These are phyloP conservation scores for Smithsoniella earleae DNA, from an alignment of 163 green algal species.

Conservation along the genomic window DNA sequence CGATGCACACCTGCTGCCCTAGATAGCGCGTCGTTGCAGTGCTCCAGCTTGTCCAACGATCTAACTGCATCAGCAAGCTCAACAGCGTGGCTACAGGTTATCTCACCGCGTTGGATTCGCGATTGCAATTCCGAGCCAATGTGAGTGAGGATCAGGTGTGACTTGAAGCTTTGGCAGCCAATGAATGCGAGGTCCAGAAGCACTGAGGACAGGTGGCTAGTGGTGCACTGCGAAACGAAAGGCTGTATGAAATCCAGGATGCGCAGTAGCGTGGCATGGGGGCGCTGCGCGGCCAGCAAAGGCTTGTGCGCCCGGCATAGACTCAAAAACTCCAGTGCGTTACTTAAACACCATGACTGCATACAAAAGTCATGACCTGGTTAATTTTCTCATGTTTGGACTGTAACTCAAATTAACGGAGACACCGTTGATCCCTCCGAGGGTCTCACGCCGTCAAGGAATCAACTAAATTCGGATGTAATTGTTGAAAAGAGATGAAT, in stretches of 20 bases:
- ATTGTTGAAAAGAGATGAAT: neutral
- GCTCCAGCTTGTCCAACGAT: constrained; percentile 15
- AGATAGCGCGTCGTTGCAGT: constrained; percentile 20
- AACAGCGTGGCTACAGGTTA: neutral
- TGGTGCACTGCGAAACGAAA: constrained; percentile 3
- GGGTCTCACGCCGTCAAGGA: too few relatives aligned
- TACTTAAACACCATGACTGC: neutral
- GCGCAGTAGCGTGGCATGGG: neutral
- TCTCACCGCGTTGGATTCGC: neutral
- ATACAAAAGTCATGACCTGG: neutral
- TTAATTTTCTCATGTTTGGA: neutral
- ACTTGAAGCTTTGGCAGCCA: constrained; percentile 28
- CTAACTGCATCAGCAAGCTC: constrained; percentile 16
- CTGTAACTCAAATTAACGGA: too few relatives aligned
- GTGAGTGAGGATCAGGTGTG: neutral
- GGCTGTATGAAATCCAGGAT: constrained; percentile 19
- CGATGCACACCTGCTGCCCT: neutral
- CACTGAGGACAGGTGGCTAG: neutral
- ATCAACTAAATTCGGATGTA: neutral
- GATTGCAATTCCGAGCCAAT: neutral
- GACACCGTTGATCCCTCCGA: too few relatives aligned
- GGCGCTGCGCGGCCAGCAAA: neutral
- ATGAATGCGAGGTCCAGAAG: constrained; percentile 27
- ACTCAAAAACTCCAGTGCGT: neutral
- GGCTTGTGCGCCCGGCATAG: constrained; percentile 18